A percentile compares a stretch with the other conserved stretches of the same genome.
Evolutionary conservation across 2,329 filamentous ascomycete species (phyloP).

Genomic region (Arthrinium phaeospermum): DNA sequence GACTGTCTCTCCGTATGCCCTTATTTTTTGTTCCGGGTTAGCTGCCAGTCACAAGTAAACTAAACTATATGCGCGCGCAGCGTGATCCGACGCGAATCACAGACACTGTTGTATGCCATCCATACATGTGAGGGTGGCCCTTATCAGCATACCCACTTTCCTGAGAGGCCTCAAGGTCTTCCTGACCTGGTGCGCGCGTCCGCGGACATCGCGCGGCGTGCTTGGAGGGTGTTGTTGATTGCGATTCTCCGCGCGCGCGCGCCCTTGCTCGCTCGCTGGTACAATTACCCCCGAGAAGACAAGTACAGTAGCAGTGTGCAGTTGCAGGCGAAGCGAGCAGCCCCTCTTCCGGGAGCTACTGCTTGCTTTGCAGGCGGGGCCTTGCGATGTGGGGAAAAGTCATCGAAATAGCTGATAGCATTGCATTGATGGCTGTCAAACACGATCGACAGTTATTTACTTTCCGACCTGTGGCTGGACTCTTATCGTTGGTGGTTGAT

Average conservation of each 20-base stretch:
- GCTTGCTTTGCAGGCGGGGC: not conserved
- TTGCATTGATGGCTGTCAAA: not conserved
- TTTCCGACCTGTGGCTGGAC: not conserved
- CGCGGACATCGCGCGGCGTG: not conserved
- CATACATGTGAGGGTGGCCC: not conserved
- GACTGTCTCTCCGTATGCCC: slow-evolving; percentile 8
- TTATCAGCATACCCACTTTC: not conserved
- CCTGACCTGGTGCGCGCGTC: not conserved
- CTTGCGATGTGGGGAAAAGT: not conserved
- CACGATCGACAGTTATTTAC: slow-evolving; percentile 8
- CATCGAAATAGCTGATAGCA: not conserved
- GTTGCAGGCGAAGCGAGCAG: not conserved
- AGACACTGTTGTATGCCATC: not conserved
- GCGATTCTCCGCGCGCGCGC: not conserved
- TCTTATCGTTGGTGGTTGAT: not conserved
- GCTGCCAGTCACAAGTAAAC: not conserved
- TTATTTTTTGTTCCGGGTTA: not conserved
- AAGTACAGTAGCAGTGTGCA: not conserved
- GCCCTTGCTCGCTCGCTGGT: not conserved
- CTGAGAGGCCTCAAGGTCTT: not conserved
- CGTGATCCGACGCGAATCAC: not conserved
- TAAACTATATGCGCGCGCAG: not conserved
- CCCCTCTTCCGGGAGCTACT: not conserved
- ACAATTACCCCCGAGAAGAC: not conserved
- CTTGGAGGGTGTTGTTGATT: not conserved